These are phyloP conservation scores for Nannizziopsis barbatae DNA, from an alignment of 2,329 filamentous ascomycete genomes.

Conservation along the genomic window DNA sequence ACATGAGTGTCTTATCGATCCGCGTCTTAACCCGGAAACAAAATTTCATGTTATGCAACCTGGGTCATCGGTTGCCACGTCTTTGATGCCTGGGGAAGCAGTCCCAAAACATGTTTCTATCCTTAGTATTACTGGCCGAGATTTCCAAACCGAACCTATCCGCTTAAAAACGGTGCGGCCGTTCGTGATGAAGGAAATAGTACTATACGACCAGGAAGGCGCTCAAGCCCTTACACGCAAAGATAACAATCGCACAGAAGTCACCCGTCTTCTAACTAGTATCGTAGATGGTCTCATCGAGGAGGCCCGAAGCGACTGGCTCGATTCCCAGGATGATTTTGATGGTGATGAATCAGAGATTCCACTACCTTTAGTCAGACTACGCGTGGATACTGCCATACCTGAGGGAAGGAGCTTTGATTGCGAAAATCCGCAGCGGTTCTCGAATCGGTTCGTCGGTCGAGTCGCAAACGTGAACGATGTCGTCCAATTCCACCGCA, in stretches of 20 bases:
- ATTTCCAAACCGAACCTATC: slow-evolving; percentile 70
- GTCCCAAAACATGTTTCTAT: slow-evolving; percentile 85
- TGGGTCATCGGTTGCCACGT: slow-evolving; percentile 90
- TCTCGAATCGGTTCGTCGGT: slow-evolving; percentile 83
- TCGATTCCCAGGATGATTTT: slow-evolving; percentile 57
- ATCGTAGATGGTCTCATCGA: slow-evolving; percentile 81
- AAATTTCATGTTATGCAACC: slow-evolving; percentile 96
- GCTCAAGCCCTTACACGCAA: slow-evolving; percentile 69
- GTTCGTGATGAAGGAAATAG: slow-evolving; percentile 75
- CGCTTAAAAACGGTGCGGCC: slow-evolving; percentile 80
- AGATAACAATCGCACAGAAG: slow-evolving; percentile 68
- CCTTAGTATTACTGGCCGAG: slow-evolving; percentile 67
- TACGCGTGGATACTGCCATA: slow-evolving; percentile 82
- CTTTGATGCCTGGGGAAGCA: slow-evolving; percentile 77
- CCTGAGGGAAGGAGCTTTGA: slow-evolving; percentile 78
- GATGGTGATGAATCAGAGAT: slow-evolving; percentile 48
- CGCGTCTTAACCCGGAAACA: slow-evolving; percentile 69
- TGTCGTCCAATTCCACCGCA: slow-evolving; percentile 83
- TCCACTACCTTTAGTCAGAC: slow-evolving; percentile 71
- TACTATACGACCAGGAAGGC: slow-evolving; percentile 60
- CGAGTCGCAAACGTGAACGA: slow-evolving; percentile 90
- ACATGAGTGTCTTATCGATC: slow-evolving; percentile 88
- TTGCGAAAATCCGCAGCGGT: slow-evolving; percentile 88
- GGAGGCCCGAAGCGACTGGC: slow-evolving; percentile 71
- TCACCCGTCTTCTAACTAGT: slow-evolving; percentile 64